Conservation (phyloP, 805 yeast genomes). For the Kodamaea nitidulidarum region DNA sequence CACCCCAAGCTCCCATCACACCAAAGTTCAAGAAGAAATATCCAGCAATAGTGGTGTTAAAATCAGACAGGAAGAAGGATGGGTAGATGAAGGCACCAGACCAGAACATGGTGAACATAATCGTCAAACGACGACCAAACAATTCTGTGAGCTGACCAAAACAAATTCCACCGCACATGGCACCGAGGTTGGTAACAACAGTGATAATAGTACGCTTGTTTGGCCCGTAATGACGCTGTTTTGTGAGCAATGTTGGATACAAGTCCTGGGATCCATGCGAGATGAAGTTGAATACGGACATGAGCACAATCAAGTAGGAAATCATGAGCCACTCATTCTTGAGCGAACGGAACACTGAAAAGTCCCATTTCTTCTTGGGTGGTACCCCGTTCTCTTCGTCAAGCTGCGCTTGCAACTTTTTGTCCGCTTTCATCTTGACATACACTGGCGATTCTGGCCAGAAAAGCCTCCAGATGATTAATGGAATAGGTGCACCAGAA, state of each 20-base stretch:
- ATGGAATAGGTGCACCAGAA: constrained; percentile 21
- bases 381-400: constrained; percentile 3
- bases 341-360: constrained; percentile 5
- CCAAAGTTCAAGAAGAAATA: constrained; percentile 61
- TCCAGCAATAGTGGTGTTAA: constrained; percentile 45
- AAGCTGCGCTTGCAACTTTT: not conserved
- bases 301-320: constrained; percentile 34
- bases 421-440: constrained; percentile 2
- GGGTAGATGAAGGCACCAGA: constrained; percentile 65
- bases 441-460: constrained; percentile 11
- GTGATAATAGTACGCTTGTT: constrained; percentile 56
- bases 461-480: constrained; percentile 18
- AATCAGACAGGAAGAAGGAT: constrained; percentile 15
- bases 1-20: constrained; percentile 75
- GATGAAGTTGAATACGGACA: constrained; percentile 69
- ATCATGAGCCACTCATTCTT: constrained; percentile 30
- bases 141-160: constrained; percentile 57
- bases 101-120: constrained; percentile 23
- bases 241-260: constrained; percentile 58
- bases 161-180: constrained; percentile 58
- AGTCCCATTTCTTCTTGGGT: constrained; percentile 1
- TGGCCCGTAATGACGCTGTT: constrained; percentile 44
- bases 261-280: constrained; percentile 76
- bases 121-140: constrained; percentile 58
- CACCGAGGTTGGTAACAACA: constrained; percentile 64